Base-by-base conservation (phyloP, 768 basidiomycete species). In the Lyophyllum atratum region DNA sequence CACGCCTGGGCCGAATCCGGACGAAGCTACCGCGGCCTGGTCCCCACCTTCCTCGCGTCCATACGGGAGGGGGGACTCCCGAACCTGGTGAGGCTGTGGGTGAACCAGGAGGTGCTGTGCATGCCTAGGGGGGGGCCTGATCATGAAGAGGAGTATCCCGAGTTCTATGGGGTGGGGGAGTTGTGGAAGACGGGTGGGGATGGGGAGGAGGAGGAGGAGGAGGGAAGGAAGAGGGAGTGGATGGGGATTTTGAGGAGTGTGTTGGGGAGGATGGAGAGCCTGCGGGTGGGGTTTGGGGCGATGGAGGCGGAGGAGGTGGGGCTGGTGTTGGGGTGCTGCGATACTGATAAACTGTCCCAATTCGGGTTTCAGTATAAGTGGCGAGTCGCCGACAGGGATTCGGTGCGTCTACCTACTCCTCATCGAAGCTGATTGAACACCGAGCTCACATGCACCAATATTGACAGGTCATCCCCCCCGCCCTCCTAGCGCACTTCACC, bases 21-120 rank as follows among this genome's bases (percentile, higher is more conserved):
- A 2, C 31, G 66, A 44, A 50, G 22, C 43, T 67, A 59, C 46
- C 42, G 51, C 26, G 61, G 60, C 3, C 51, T 68, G 10, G 64
- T 68, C 8, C 59, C 63, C 11, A 29, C 48, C 34, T 64, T 62
- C 39, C 58, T 66, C 1, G 42, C 54, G 11, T 55, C 56, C 1
- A 40, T 59, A 17, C 44, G 26, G 9, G 22, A 31, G 1, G 63
- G 63, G 5, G 24, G 12, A 7, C 49, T 65, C 15, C 44, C 47
- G 10, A 55, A 60, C 19, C 61, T 68, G 12, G 45, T 28, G 4
- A 45, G 56, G 28, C 62, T 68, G n/a, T 68, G 64, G 66, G 59
- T 68, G 9, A 56, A 66, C 54, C 54, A 64, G 42, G 19, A 39
- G 3, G 53, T 52, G 28, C 55, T 68, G 10, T 60, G 51, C 47